Evolutionary conservation across 1,284 basidiomycete species (phyloP), one percentile per base, ranked within the genome.

Genomic region (Ceratobasidium theobromae): DNA sequence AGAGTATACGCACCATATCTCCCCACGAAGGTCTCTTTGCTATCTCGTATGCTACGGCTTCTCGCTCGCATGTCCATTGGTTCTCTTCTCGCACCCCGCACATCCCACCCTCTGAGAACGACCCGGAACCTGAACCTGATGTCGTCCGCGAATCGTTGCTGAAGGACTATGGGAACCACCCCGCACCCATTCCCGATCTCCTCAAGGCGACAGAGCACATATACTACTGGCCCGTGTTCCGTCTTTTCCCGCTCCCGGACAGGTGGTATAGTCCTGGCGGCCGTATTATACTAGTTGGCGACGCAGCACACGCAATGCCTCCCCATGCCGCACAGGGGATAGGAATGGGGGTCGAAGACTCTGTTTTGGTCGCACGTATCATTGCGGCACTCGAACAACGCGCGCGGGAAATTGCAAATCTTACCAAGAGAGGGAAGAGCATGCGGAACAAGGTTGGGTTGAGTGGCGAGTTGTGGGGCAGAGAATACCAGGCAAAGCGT

Each of bases 201-300:
- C 28, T 67, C n/a, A 35, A 45, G 14, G 53, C 53, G 38, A 67
- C 65, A 9, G 65, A 67, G 8, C 43, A 58, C 14, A 67, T 67
- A 46, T 67, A 57, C 65, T 67, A 67, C 38, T 67, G 65, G 65
- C 65, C 65, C 28, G 65, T 67, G 12, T 67, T 21, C 33, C 65
- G 65, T 14, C 54, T 67, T 18, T 6, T 38, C 9, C 65, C 65
- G 5, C 41, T 67, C 25, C 65, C 65, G 1, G 53, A 58, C 12
- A 35, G 23, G 4, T 67, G 53, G 65, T 67, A 57, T 33, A 67
- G 65, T 38, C 32, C 65, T 9, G 33, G 28, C 11, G 65, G 65
- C 14, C 43, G 65, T n/a, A 58, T 67, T 30, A 54, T 67, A 5
- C 35, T 67, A 8, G 54, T 67, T 8, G 65, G 65, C 5, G 65